Evolutionary conservation across 1,139 yeast species (phyloP), one percentile per base, ranked within the genome.

Genomic region (Blastobotrys indianensis): DNA sequence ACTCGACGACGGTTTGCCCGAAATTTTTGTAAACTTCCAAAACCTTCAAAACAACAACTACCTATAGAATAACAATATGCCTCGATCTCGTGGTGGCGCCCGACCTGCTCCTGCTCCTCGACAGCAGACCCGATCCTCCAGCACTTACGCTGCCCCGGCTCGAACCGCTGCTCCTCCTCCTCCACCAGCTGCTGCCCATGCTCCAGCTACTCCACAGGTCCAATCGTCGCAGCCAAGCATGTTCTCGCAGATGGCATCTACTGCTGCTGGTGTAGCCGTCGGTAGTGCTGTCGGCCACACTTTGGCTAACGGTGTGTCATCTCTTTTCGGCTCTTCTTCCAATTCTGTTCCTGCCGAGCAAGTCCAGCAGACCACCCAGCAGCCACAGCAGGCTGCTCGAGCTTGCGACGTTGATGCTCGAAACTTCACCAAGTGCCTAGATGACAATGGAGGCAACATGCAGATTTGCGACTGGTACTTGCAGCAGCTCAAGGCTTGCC

Each of bases 261-360:
- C 98, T 47, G 98, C 98, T 51, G 98, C 97, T 46, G 98, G 98
- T 79, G 98, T 92, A 33, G 98, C 97, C 44, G 97, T 92, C 49
- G 98, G 98, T 61, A 85, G 96, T 48, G 82, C 97, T 54, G 81
- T 90, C 51, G 98, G 98, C 51, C 98, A 92, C 75, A 87, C 97
- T 42, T 59, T 92, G 52, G 97, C 97, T 69, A 95, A 95, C 50
- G 97, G 97, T 60, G 73, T 92, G 59, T 80, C 95, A 46, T 75
- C 87, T 44, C 69, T 92, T 75, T 90, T 92, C 63, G 90, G 95
- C 46, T 95, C 96, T 46, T 75, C 84, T n/a, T 74, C 82, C 32
- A 69, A 76, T 43, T 70, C 80, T 31, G 75, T 78, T 29, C 77
- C 74, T 40, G 37, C 51, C 25, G 49, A 51, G 41, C 47, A 49